Evolutionary conservation across 1,284 basidiomycete genomes (phyloP), one percentile per base, ranked within the genome.

Genomic region (Malassezia dermatis): DNA sequence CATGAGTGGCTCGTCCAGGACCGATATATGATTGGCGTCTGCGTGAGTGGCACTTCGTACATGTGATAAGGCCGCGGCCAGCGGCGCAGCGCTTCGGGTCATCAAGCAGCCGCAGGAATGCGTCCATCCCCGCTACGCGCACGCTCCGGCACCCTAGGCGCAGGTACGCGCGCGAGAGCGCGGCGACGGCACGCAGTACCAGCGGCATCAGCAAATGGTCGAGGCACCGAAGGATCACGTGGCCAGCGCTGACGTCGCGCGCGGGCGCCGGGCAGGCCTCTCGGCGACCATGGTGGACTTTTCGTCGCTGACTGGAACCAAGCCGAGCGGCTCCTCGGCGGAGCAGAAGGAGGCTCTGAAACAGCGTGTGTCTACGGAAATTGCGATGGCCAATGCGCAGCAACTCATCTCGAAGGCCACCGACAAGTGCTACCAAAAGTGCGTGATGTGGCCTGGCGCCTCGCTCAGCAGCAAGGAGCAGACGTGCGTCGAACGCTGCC

Each of bases 391-490:
- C 27, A 70, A 69, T 46, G 69, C 69, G 3, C 69, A 71, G 41
- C 66, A 71, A 43, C 61, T 73, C 19, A 71, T 73, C 51, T 66
- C 64, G 41, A 73, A 69, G 32, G 67, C 70, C 3, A 73, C 70
- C 11, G 67, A 71, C 46, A 73, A 73, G 51, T 73, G 70, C 58
- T 73, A 69, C 58, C 41, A 42, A 50, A 71, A 71, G 55, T 73
- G 70, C 57, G 61, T 73, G 27, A 51, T 69, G 28, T 44, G 59
- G 34, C 70, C 70, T 12, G 61, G 60, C 8, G 49, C 59, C 12
- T 61, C 58, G 46, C 63, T 73, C 10, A 65, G 62, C 12, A 53
- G 64, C 51, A 69, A 69, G 51, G 70, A 73, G 46, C 60, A 70
- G 57, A 70, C 67, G 19, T 73, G 70, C 50, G 43, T 67, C 6